Evolutionary conservation across 352 stramenopile genomes (phyloP).

Genomic region (Globisporangium carolinianum): DNA sequence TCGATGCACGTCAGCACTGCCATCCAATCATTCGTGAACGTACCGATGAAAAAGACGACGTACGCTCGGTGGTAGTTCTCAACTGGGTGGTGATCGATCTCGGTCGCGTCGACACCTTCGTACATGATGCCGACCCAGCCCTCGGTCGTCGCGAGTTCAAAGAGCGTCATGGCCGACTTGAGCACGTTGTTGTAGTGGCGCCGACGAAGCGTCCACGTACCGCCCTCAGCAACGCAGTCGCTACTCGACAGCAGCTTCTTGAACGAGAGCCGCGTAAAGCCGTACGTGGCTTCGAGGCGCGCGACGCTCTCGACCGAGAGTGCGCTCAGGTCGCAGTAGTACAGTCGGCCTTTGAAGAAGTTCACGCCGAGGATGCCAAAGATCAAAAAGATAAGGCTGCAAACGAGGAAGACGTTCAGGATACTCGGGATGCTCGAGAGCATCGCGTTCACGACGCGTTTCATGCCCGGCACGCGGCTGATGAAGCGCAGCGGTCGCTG

Average conservation of each 20-base stretch:
- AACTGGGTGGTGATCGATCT: slow-evolving; percentile 63
- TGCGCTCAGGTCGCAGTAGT: slow-evolving; percentile 49
- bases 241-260: slow-evolving; percentile 32
- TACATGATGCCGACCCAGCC: slow-evolving; percentile 83
- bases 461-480: slow-evolving; percentile 51
- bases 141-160: slow-evolving; percentile 85
- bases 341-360: slow-evolving; percentile 84
- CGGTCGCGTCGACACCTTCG: slow-evolving; percentile 58
- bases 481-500: slow-evolving; percentile 62
- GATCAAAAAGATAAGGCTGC: slow-evolving; percentile 86
- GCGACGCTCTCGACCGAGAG: slow-evolving; percentile 19
- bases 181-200: slow-evolving; percentile 66
- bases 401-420: slow-evolving; percentile 76
- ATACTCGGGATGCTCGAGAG: slow-evolving; percentile 68
- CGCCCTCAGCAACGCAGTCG: slow-evolving; percentile 23
- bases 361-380: slow-evolving; percentile 63
- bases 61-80: slow-evolving; percentile 58
- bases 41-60: slow-evolving; percentile 71
- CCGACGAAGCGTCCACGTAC: slow-evolving; percentile 18
- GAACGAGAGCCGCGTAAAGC: slow-evolving; percentile 33
- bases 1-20: no score
- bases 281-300: slow-evolving; percentile 22
- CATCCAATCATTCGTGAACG: neutral
- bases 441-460: slow-evolving; percentile 73
- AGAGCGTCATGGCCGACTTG: slow-evolving; percentile 52